Base-by-base conservation (phyloP, 371 early-diverging fungal genomes). In the Circinella minor region DNA sequence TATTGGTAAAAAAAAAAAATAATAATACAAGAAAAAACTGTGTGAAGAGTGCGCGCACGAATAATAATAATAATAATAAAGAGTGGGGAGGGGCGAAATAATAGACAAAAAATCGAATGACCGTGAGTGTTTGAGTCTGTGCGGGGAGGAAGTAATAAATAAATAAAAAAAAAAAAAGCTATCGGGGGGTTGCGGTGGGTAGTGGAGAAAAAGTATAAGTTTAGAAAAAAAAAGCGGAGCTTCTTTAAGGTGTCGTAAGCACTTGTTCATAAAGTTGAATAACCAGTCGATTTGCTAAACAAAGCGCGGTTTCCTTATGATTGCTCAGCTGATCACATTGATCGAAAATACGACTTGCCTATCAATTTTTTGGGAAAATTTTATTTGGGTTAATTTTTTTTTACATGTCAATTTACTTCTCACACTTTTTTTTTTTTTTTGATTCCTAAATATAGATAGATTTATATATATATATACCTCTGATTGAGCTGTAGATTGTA, bases 231-330 rank as follows among this genome's bases (percentile, higher is more conserved):
- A 43, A 43, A 43, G 65, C 49, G 37, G 47, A 51, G 63, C 51
- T 64, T 65, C 27, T 54, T 80, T 74, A 82, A 51, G 82, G 80
- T 60, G 82, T 77, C 17, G 75, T 71, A 6, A 81, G 79, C 43
- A 75, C 71, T 75, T 84, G 81, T 71, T 84, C 84, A 65, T 75
- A 80, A 27, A 84, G 73, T 38, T 84, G 81, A 39, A 76, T 65
- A 18, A 84, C 73, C 6, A 77, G 62, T 36, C 80, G 77, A 65
- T 67, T 71, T 18, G 84, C 76, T n/a, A 84, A 66, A 14, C 71
- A 47, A 15, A 68, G 48, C 6, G 74, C 72, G 18, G 63, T 77
- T 55, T 84, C 79, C 57, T 75, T 71, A 67, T 78, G 73, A 72
- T 79, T 80, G 47, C 65, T 74, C 66, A 72, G 69, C 61, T 74